Evolutionary conservation across 2,329 filamentous ascomycete genomes (phyloP).

Genomic region (Epichloe bromicola): DNA sequence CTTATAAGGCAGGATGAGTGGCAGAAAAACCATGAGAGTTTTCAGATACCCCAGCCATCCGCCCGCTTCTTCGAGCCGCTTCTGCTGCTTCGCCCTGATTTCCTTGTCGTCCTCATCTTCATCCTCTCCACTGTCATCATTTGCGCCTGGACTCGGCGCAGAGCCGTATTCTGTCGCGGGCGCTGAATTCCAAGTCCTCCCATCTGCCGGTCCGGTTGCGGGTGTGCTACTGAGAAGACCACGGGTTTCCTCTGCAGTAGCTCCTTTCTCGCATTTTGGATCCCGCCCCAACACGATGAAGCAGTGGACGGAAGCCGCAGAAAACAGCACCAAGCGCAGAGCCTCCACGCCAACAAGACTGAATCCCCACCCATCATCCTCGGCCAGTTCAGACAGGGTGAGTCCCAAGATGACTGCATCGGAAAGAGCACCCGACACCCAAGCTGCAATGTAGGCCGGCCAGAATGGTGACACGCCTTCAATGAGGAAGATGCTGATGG

Average conservation of each 20-base stretch:
- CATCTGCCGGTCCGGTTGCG: background rate
- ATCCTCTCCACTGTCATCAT: constrained; percentile 6
- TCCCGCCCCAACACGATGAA: background rate
- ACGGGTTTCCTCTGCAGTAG: constrained; percentile 1
- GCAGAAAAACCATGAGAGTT: constrained; percentile 13
- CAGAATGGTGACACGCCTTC: constrained; percentile 5
- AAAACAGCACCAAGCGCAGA: background rate
- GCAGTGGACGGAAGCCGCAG: background rate
- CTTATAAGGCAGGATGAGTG: constrained; percentile 13
- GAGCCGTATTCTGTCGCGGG: constrained; percentile 5
- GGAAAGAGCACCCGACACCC: constrained; percentile 3
- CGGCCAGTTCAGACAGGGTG: background rate
- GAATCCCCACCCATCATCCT: background rate
- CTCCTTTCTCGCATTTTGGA: background rate
- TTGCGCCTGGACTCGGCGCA: constrained; percentile 10
- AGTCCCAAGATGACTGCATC: constrained; percentile 3
- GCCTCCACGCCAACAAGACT: background rate
- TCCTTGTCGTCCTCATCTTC: constrained; percentile 12
- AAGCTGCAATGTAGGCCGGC: constrained; percentile 6
- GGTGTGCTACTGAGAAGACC: background rate
- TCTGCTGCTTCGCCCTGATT: constrained; percentile 11
- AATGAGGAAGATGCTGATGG: constrained; percentile 4
- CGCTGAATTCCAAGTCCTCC: background rate
- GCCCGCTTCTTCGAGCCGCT: constrained; percentile 12
- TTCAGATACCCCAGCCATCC: constrained; percentile 15